Base-by-base conservation (phyloP, 164 flowering plant species). In the Chimonanthus salicifolius region DNA sequence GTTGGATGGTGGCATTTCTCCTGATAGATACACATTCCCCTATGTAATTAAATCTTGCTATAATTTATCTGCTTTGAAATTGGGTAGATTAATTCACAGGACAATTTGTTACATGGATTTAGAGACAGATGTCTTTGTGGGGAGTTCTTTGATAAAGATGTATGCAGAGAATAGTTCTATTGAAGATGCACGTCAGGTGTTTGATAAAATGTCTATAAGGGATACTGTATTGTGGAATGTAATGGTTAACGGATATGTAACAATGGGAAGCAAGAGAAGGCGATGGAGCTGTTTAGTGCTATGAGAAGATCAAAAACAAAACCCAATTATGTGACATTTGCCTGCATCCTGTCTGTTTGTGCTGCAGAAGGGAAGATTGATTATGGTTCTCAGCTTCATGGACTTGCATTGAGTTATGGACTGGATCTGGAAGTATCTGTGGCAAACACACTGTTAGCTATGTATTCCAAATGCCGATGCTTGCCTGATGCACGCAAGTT, bases 201-300 rank as follows among this genome's bases (percentile, higher is more conserved):
- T 94, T 79, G 90, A 87, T 76, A 82, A 75, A 82, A 81, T 94
- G 80, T 74, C 79, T 71, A 58, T 75, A 8, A 88, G 76, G 77
- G 97, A 92, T 81, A 43, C 80, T 71, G 95, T 91, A 43, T 71
- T 89, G 79, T 94, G 94, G 94, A 94, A 91, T 79, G 94, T 88
- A 78, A 90, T 94, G 94, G 81, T 94, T 62, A 71, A 85, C 82
- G 90, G 90, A 47, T 88, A 86, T 81, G 82, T 78, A 20, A 86
- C 79, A 69, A 58, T 77, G 86, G 88, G 78, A 84, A 82, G n/a
- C 70, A 51, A 0, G 72, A 33, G 18, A 80, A 78, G 69, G 84
- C 87, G 45, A 48, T 86, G 20, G 75, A 50, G 45, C 51, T 86
- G 77, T 90, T 88, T 82, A 10, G 44, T 49, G 77, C 76, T 62